Conservation (phyloP, 2,329 filamentous ascomycete genomes). For the Akanthomyces muscarius region DNA sequence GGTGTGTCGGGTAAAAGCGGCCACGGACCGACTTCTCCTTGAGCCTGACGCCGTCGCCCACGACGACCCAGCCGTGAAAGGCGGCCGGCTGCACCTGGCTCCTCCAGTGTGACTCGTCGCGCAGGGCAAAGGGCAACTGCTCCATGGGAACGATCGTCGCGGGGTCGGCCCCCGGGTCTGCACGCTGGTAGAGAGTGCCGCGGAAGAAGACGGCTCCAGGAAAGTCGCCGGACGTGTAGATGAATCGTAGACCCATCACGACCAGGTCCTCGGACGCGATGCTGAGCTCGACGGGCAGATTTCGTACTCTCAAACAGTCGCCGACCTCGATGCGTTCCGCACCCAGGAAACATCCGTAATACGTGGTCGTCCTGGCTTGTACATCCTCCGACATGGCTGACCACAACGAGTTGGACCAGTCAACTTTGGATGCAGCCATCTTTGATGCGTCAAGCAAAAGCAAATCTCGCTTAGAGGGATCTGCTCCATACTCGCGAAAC, state of each 20-base stretch:
- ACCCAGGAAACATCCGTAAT: slow-evolving; percentile 48
- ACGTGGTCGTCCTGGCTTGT: slow-evolving; percentile 33
- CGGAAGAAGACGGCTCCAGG: slow-evolving; percentile 38
- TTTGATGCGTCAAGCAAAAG: slow-evolving; percentile 49
- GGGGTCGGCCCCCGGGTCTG: slow-evolving; percentile 25
- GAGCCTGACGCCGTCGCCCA: slow-evolving; percentile 43
- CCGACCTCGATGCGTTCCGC: slow-evolving; percentile 46
- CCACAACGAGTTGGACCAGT: slow-evolving; percentile 48
- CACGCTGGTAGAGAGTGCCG: slow-evolving; percentile 37
- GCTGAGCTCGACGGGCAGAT: slow-evolving; percentile 35
- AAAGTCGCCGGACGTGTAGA: slow-evolving; percentile 35
- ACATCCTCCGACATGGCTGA: slow-evolving; percentile 31
- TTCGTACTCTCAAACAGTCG: slow-evolving; percentile 46
- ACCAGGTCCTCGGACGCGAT: slow-evolving; percentile 27
- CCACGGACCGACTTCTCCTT: slow-evolving; percentile 48
- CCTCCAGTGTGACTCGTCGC: slow-evolving; percentile 39
- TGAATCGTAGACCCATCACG: slow-evolving; percentile 38
- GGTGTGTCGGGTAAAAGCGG: slow-evolving; percentile 55
- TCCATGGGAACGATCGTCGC: slow-evolving; percentile 33
- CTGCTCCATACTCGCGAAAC: slow-evolving; percentile 31
- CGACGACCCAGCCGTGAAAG: slow-evolving; percentile 38
- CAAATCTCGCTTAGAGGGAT: slow-evolving; percentile 37
- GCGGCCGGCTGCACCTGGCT: slow-evolving; percentile 30
- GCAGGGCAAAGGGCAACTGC: slow-evolving; percentile 38
- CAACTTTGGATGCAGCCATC: slow-evolving; percentile 45